Base-by-base conservation (phyloP, 1,284 basidiomycete species). In the Trichosporon coremiiforme region DNA sequence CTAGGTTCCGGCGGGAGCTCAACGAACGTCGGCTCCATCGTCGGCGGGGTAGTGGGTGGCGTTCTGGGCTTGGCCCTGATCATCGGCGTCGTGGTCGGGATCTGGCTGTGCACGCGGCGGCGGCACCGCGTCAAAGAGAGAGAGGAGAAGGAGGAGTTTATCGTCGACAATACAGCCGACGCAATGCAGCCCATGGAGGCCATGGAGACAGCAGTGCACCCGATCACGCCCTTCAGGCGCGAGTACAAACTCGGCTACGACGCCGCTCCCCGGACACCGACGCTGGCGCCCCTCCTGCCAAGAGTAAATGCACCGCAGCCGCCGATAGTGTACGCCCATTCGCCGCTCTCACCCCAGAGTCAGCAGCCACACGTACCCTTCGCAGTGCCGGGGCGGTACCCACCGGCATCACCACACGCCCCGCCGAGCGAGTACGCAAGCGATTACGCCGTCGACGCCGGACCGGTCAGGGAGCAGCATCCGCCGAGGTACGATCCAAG, bases 401-500 rank as follows among this genome's bases (percentile, higher is more conserved):
- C 36, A 2, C 36, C 6, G 10, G 36, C 36, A 33, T 33, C 33
- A 2, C 36, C 36, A 12, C 36, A 12, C 8, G 10, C 10, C 2
- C 36, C 36, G 36, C 36, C 36, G 36, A 38, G 36, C 36, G 36
- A 7, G 12, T 38, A 38, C 10, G 36, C 6, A 2, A 38, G 36
- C 36, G 47, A 53, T 1, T 53, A 53, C 47, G 47, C 47, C n/a
- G 20, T 53, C n/a, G 47, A 53, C 20, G 47, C 47, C 20, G 47
- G 47, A 1, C 47, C 47, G 17, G 47, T 53, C 3, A 5, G 47
- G 20, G 47, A 53, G 22, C 47, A 53, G 20, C 20, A 22, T 8
- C 47, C 47, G 20, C 47, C 47, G 47, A 53, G 47, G 47, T 53
- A 53, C 20, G 47, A 53, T 9, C 47, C 47, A 20, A 53, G 47